Base-by-base conservation (phyloP, 495 filamentous ascomycete genomes). In the Cenococcum geophilum region DNA sequence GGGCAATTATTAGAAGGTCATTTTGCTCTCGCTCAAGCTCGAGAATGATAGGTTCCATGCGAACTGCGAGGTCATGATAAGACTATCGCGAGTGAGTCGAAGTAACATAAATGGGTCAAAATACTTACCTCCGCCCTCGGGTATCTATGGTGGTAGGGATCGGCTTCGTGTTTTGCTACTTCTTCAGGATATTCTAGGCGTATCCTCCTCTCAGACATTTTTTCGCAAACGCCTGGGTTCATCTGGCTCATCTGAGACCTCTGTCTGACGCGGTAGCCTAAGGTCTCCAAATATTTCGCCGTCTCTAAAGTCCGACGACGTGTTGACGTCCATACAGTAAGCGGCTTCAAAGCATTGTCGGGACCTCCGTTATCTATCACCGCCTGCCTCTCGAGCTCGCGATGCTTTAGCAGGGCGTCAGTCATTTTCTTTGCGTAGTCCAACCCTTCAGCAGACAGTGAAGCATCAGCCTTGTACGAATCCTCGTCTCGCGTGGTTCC, bases 101-200 rank as follows among this genome's bases (percentile, higher is more conserved):
- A 27, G 22, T 51, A 10, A 21, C 42, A 27, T 43, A 23, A 55
- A 65, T 55, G 27, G 16, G 27, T 43, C 5, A 25, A 42, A 58
- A n/a, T 42, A 20, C 81, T 69, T 78, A 92, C 91, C 79, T 99
- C 93, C 45, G 92, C 93, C 52, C 93, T 82, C 32, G 93, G 93
- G 70, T 97, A 99, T 40, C 93, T 83, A 71, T 99, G 93, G 71
- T 99, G 93, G 69, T 97, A 99, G 6, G 95, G 93, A 72, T 99
- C 93, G 51, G 86, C 77, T 70, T 96, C 89, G 71, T 99, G 93
- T 76, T 92, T 96, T 53, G 82, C 77, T 32, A 96, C 89, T 71
- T 99, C 95, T 18, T 95, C 88, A 0, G 92, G 88, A 68, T 88
- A 96, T 55, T 91, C 79, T 65, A 79, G 71, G 59, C 89, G 83